Conservation (phyloP, 306 rosid species). For the Crotalaria pallida region DNA sequence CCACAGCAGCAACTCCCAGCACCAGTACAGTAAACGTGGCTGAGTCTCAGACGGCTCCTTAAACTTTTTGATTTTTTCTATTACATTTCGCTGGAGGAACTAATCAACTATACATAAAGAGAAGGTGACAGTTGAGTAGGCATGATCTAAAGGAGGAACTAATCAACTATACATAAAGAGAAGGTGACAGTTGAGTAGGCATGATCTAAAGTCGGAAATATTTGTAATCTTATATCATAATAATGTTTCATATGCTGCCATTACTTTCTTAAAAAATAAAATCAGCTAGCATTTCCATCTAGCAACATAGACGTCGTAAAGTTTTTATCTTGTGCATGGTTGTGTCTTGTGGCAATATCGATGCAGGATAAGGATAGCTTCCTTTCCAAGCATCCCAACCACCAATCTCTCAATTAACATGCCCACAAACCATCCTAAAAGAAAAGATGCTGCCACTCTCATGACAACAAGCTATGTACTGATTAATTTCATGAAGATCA, state of each 20-base stretch:
- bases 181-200: not conserved
- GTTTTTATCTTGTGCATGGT: not conserved
- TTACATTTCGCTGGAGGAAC: conserved; percentile 12
- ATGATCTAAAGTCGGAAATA: conserved; percentile 10
- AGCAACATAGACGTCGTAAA: not conserved
- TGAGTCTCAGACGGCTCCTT: conserved; percentile 7
- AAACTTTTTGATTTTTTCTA: conserved; percentile 2
- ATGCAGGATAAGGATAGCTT: conserved; percentile 4
- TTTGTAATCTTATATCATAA: not conserved
- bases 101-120: not conserved
- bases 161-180: no score
- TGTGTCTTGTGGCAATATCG: conserved; percentile 3
- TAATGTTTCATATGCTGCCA: conserved; percentile 19
- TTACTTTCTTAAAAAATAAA: not conserved
- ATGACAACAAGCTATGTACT: not conserved
- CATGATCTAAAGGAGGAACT: conserved; percentile 8
- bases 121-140: not conserved
- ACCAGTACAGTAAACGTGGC: conserved; percentile 1
- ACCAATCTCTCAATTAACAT: conserved; percentile 1
- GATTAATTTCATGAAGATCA: conserved; percentile 8
- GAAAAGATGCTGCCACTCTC: not conserved
- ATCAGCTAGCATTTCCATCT: conserved; percentile 11
- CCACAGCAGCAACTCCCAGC: not conserved
- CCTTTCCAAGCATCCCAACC: not conserved
- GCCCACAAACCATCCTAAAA: not conserved